phyloP scores from a whole-genome alignment of 352 stramenopile species.

The Phytopythium helicoides region DNA sequence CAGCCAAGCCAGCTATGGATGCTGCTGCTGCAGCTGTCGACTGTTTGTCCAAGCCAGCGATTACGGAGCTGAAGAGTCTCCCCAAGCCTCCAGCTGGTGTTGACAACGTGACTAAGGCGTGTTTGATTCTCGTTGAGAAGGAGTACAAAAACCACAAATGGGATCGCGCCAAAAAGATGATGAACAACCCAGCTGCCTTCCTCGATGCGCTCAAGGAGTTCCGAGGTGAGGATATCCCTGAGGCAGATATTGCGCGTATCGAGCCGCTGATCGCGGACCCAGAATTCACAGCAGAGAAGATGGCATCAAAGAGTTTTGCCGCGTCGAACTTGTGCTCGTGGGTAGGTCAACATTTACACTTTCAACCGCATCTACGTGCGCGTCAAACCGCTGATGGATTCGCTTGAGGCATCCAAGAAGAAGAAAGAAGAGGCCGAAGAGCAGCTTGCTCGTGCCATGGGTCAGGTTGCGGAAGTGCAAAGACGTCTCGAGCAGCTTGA shows the following conservation, averaged over 20 bases:
- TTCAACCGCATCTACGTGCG: constrained; percentile 99
- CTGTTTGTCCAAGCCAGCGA: constrained; percentile 95
- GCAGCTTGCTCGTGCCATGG: constrained; percentile 89
- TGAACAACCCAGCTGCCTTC: constrained; percentile 97
- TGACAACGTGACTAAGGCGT: constrained; percentile 95
- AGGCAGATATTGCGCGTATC: constrained; percentile 92
- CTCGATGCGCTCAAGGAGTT: constrained; percentile 92
- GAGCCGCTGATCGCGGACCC: constrained; percentile 92
- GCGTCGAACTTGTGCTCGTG: constrained; percentile 97
- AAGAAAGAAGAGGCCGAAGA: constrained; percentile 93
- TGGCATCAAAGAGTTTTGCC: constrained; percentile 95
- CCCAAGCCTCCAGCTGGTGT: constrained; percentile 94
- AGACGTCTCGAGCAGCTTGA: constrained; percentile 90
- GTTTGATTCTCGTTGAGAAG: constrained; percentile 96
- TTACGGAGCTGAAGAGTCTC: constrained; percentile 97
- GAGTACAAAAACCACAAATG: constrained; percentile 99
- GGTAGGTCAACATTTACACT: constrained; percentile 97
- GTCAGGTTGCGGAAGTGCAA: constrained; percentile 93
- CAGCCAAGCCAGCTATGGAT: constrained; percentile 97
- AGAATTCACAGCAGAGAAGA: constrained; percentile 95
- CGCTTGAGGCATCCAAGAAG: constrained; percentile 92
- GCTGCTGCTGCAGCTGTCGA: constrained; percentile 94
- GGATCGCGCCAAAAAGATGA: constrained; percentile 99
- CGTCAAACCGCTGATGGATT: constrained; percentile 98
- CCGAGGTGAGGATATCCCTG: constrained; percentile 93